Percentiles rank a stretch among this genome's conserved stretches.
phyloP scores from a whole-genome alignment of 768 basidiomycete genomes.

The Leccinum rimulosum region DNA sequence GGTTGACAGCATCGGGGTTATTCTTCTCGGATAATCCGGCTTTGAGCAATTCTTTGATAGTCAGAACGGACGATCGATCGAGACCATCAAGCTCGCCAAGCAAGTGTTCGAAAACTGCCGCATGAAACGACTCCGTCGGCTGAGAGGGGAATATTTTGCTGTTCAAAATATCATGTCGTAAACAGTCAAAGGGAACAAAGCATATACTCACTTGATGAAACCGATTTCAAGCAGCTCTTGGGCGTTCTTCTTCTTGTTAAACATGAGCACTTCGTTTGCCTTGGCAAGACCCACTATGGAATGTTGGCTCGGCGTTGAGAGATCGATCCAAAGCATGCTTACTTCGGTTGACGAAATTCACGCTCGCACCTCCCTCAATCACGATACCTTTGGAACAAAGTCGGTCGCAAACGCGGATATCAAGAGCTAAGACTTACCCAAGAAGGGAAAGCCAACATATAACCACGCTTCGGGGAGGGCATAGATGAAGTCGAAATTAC shows the following conservation, averaged over 20 bases:
- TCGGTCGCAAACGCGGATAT: constrained; percentile 2
- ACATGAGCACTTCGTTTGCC: constrained; percentile 70
- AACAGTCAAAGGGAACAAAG: neutral
- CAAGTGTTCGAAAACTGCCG: constrained; percentile 47
- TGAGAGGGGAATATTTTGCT: constrained; percentile 63
- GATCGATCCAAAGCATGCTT: constrained; percentile 16
- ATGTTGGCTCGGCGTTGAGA: neutral
- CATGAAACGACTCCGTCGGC: constrained; percentile 51
- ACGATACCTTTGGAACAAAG: constrained; percentile 47
- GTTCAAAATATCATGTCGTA: constrained; percentile 5
- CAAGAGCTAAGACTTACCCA: constrained; percentile 37
- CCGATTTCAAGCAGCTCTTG: constrained; percentile 57
- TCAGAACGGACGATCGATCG: constrained; percentile 51
- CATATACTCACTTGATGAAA: constrained; percentile 57
- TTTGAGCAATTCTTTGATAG: constrained; percentile 52
- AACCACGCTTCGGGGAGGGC: constrained; percentile 60
- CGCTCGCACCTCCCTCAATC: constrained; percentile 68
- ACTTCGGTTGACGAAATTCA: constrained; percentile 67
- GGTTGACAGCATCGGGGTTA: constrained; percentile 59
- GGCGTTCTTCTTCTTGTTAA: constrained; percentile 63
- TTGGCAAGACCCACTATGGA: constrained; percentile 62
- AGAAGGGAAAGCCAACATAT: constrained; percentile 63
- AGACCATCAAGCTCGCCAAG: constrained; percentile 56
- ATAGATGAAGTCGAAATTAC: constrained; percentile 75
- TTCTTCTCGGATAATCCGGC: constrained; percentile 60